A percentile compares a stretch with the other conserved stretches of the same genome.
Conservation (phyloP, 1,284 basidiomycete species). For the Fomitopsis schrenkii region DNA sequence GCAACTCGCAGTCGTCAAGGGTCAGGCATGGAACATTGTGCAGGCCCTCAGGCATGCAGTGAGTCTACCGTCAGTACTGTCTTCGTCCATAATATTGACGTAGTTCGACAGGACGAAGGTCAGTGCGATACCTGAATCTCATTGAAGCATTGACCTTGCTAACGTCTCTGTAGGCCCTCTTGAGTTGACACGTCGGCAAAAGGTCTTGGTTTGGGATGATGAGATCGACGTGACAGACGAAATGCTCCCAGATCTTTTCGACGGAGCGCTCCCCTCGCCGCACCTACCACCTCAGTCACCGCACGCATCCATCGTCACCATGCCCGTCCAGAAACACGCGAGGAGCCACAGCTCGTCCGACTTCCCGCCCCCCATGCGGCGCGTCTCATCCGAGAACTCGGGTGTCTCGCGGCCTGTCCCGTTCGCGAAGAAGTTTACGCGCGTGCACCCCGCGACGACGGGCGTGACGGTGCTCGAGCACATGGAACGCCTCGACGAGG, state of each 20-base stretch:
- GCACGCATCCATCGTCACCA: constrained; percentile 54
- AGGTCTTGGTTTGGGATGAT: constrained; percentile 81
- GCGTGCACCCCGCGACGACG: constrained; percentile 76
- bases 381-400: constrained; percentile 57
- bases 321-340: constrained; percentile 50
- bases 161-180: constrained; percentile 56
- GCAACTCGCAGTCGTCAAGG: constrained; percentile 88
- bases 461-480: constrained; percentile 80
- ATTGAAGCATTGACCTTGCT: constrained; percentile 11
- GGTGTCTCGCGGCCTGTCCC: constrained; percentile 60
- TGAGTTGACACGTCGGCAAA: constrained; percentile 77
- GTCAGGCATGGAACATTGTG: constrained; percentile 88
- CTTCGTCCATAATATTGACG: not conserved
- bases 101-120: constrained; percentile 53
- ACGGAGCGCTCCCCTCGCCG: constrained; percentile 30
- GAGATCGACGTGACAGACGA: constrained; percentile 75
- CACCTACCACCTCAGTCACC: constrained; percentile 38
- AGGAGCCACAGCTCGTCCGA: constrained; percentile 61
- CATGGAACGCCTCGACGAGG: constrained; percentile 74
- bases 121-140: constrained; percentile 6
- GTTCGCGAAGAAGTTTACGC: constrained; percentile 73
- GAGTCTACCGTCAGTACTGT: constrained; percentile 26
- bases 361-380: constrained; percentile 69
- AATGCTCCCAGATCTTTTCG: constrained; percentile 34
- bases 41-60: constrained; percentile 76